These are phyloP conservation scores for Trematosphaeria pertusa DNA, from an alignment of 2,329 filamentous ascomycete species.

Conservation along the genomic window DNA sequence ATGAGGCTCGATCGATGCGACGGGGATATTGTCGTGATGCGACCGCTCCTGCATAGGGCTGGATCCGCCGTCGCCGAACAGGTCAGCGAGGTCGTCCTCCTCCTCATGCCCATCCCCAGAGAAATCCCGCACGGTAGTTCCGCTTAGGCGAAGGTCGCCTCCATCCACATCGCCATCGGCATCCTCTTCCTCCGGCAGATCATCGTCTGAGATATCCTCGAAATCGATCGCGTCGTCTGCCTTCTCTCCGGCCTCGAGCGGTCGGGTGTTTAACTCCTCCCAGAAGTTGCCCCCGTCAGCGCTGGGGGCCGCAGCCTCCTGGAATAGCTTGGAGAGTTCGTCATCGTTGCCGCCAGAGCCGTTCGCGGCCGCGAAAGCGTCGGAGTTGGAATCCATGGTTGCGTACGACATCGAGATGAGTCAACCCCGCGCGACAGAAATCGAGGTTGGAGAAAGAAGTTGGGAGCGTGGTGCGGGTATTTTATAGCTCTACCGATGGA, in stretches of 20 bases:
- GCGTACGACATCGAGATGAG: constrained; percentile 20
- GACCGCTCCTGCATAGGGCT: constrained; percentile 31
- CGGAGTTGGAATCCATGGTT: constrained; percentile 26
- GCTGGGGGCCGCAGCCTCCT: constrained; percentile 25
- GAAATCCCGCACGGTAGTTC: constrained; percentile 38
- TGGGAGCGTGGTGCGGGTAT: background rate
- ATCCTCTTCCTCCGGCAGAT: constrained; percentile 76
- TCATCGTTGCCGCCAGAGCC: constrained; percentile 23
- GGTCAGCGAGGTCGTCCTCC: constrained; percentile 61
- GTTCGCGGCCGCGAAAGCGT: background rate
- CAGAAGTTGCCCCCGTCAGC: constrained; percentile 31
- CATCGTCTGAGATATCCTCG: constrained; percentile 90
- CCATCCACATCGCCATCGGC: constrained; percentile 23
- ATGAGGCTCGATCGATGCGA: constrained; percentile 37
- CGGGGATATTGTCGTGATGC: constrained; percentile 49
- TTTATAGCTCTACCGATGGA: constrained; percentile 1
- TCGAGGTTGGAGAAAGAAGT: background rate
- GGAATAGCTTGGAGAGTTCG: constrained; percentile 28
- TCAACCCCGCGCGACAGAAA: background rate
- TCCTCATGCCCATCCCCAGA: constrained; percentile 26
- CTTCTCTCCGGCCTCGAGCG: constrained; percentile 70
- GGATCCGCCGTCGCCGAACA: constrained; percentile 31
- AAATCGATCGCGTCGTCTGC: constrained; percentile 92
- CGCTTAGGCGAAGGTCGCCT: constrained; percentile 33
- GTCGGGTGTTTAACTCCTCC: constrained; percentile 35